A percentile compares a stretch with the other conserved stretches of the same genome.
Evolutionary conservation across 2,329 filamentous ascomycete genomes (phyloP).

Genomic region (Ophiostoma quercus): DNA sequence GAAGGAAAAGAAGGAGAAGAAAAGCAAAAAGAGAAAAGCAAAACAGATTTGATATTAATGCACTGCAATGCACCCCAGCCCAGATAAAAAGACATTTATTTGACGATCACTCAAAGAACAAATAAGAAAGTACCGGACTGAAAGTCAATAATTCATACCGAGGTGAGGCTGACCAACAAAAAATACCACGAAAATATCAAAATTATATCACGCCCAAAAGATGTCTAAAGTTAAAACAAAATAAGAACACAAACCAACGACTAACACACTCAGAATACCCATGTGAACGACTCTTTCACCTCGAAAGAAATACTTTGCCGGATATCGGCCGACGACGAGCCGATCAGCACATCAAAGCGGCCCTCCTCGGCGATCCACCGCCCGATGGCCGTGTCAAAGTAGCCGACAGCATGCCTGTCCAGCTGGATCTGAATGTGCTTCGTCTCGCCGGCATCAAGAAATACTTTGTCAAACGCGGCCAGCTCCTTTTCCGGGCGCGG

Average conservation of each 20-base stretch:
- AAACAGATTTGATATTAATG: background rate
- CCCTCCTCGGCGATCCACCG: slow-evolving; percentile 65
- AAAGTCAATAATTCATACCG: too few relatives aligned
- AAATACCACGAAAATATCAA: too few relatives aligned
- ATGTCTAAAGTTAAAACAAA: background rate
- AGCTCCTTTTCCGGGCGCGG: background rate
- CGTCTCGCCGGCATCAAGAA: slow-evolving; percentile 52
- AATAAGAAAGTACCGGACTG: too few relatives aligned
- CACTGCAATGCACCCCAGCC: too few relatives aligned
- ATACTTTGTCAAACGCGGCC: slow-evolving; percentile 46
- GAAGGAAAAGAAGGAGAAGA: slow-evolving; percentile 29
- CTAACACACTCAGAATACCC: background rate
- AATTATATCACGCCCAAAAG: too few relatives aligned
- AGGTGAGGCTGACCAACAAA: too few relatives aligned
- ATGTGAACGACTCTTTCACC: background rate
- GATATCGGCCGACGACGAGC: slow-evolving; percentile 50
- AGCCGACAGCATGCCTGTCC: slow-evolving; percentile 51
- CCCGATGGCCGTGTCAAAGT: slow-evolving; percentile 55
- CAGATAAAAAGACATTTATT: too few relatives aligned
- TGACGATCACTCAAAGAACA: too few relatives aligned
- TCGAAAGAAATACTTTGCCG: background rate
- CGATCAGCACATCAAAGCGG: slow-evolving; percentile 55
- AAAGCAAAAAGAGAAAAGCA: background rate
- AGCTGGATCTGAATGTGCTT: slow-evolving; percentile 44
- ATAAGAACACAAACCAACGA: background rate